Evolutionary conservation across 805 yeast genomes (phyloP).

Genomic region (Hanseniaspora taiwanica): DNA sequence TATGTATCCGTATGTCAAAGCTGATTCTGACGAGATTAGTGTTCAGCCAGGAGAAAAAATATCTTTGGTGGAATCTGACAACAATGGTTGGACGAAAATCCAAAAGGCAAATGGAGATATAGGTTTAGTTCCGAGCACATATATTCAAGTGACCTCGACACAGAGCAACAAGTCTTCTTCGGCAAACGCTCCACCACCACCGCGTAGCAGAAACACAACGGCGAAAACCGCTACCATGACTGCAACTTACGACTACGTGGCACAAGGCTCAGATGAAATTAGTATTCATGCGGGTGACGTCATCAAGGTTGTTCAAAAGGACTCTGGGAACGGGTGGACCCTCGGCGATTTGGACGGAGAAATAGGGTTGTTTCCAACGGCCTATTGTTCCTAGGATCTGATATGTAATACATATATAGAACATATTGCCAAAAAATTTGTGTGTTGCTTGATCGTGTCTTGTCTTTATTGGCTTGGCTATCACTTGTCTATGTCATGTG

Average conservation of each 20-base stretch:
- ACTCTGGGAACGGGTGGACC: slow-evolving; percentile 89
- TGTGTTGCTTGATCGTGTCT: too few relatives aligned
- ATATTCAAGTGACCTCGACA: slow-evolving; percentile 37
- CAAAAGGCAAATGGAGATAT: slow-evolving; percentile 31
- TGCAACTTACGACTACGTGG: slow-evolving; percentile 63
- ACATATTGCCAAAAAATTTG: background rate
- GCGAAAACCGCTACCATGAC: slow-evolving; percentile 28
- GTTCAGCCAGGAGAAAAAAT: slow-evolving; percentile 49
- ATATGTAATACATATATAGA: too few relatives aligned
- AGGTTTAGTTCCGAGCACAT: slow-evolving; percentile 82
- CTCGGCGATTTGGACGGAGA: slow-evolving; percentile 65
- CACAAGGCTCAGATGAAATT: slow-evolving; percentile 73
- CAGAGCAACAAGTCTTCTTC: slow-evolving; percentile 10
- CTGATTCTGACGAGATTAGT: slow-evolving; percentile 64
- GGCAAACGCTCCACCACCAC: slow-evolving; percentile 45
- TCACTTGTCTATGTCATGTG: too few relatives aligned
- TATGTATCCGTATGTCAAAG: slow-evolving; percentile 48
- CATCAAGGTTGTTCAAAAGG: slow-evolving; percentile 52
- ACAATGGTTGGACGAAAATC: slow-evolving; percentile 82
- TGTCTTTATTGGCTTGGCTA: too few relatives aligned
- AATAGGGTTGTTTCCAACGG: slow-evolving; percentile 63
- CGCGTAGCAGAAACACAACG: slow-evolving; percentile 40
- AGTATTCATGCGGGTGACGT: slow-evolving; percentile 60
- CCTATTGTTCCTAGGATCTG: slow-evolving; percentile 59
- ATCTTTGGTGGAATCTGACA: slow-evolving; percentile 50